phyloP scores from a whole-genome alignment of 495 filamentous ascomycete species.

The Daldinia bambusicola region DNA sequence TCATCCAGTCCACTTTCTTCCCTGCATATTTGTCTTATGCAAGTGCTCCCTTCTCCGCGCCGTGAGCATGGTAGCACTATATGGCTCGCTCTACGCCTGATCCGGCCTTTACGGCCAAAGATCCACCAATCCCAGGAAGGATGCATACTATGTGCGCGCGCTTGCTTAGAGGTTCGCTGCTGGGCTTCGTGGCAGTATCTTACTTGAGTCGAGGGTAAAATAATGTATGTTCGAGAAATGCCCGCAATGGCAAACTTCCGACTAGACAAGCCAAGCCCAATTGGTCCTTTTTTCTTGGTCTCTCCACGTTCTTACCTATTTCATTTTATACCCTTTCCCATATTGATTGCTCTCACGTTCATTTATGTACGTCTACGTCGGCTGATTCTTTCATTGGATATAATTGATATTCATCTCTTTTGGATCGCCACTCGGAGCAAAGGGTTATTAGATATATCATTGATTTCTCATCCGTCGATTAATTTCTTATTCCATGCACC shows the following conservation, averaged over 20 bases:
- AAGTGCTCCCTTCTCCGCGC: constrained; percentile 43
- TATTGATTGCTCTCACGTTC: constrained; percentile 29
- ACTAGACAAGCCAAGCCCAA: constrained; percentile 32
- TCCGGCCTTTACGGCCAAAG: constrained; percentile 30
- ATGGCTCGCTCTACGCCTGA: constrained; percentile 44
- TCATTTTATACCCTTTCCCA: constrained; percentile 4
- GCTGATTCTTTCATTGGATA: constrained; percentile 35
- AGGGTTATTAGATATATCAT: constrained; percentile 11
- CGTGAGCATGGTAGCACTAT: constrained; percentile 37
- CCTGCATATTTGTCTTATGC: constrained; percentile 48
- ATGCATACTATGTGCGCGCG: constrained; percentile 37
- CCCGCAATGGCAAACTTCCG: constrained; percentile 44
- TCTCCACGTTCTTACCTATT: constrained; percentile 5
- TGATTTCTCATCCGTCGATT: neutral
- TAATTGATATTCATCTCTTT: constrained; percentile 31
- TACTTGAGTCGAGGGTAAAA: constrained; percentile 47
- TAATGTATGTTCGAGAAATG: constrained; percentile 36
- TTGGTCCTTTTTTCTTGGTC: constrained; percentile 24
- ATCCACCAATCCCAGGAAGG: constrained; percentile 39
- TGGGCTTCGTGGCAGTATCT: constrained; percentile 62
- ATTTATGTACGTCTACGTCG: constrained; percentile 33
- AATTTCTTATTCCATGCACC: constrained; percentile 17
- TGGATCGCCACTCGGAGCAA: constrained; percentile 34
- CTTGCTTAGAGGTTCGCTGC: constrained; percentile 39
- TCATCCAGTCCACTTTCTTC: constrained; percentile 38